Evolutionary conservation across 2,329 filamentous ascomycete genomes (phyloP).

Genomic region (Diplodia seriata): DNA sequence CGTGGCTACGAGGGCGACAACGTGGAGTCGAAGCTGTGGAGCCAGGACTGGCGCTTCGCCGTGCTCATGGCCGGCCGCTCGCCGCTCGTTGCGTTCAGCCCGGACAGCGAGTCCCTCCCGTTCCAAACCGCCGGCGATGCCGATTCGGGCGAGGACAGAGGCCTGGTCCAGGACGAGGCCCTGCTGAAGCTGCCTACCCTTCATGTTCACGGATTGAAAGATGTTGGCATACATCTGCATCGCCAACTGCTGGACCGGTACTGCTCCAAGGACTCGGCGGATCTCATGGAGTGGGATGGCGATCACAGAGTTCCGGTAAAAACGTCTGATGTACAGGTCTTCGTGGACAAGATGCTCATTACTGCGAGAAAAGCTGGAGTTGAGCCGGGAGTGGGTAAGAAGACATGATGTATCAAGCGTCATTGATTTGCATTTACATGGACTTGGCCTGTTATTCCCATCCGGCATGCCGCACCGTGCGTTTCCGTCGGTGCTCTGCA

Average conservation of each 20-base stretch:
- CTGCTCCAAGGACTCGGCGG: slow-evolving; percentile 62
- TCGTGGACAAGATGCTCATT: slow-evolving; percentile 17
- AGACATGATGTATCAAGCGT: background rate
- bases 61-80: slow-evolving; percentile 68
- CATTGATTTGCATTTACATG: background rate
- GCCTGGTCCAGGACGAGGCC: slow-evolving; percentile 46
- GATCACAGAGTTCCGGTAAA: slow-evolving; percentile 75
- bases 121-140: slow-evolving; percentile 54
- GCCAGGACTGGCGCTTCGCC: slow-evolving; percentile 63
- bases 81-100: slow-evolving; percentile 62
- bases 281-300: slow-evolving; percentile 75
- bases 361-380: slow-evolving; percentile 26
- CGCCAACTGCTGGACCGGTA: slow-evolving; percentile 64
- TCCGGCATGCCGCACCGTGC: background rate
- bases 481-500: background rate
- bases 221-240: slow-evolving; percentile 67
- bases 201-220: slow-evolving; percentile 70
- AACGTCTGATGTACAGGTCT: slow-evolving; percentile 62
- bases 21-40: slow-evolving; percentile 37
- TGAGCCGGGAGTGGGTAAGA: slow-evolving; percentile 27
- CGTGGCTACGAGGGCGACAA: slow-evolving; percentile 33
- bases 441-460: background rate
- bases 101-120: slow-evolving; percentile 32
- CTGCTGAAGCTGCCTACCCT: slow-evolving; percentile 66
- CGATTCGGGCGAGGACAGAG: slow-evolving; percentile 40